Evolutionary conservation across 73 alveolate species (phyloP).

Genomic region (Diophrys sp.): DNA sequence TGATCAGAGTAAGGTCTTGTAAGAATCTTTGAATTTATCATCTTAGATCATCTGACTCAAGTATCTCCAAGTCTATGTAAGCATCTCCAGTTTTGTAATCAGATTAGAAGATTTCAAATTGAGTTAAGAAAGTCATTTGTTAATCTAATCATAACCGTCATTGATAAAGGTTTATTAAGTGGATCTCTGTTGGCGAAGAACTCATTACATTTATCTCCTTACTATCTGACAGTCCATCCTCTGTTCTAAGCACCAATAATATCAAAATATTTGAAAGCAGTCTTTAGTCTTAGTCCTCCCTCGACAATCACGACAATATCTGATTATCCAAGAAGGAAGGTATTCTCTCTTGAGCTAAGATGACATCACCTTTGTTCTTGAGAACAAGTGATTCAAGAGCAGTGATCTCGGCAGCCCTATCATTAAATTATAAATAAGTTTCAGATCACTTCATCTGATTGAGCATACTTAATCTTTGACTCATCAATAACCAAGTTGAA

Average conservation of each 20-base stretch:
- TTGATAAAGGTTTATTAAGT: slow-evolving; percentile 29
- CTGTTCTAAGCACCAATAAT: slow-evolving; percentile 64
- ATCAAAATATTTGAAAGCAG: slow-evolving; percentile 32
- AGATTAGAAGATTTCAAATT: background rate
- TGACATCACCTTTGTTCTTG: slow-evolving; percentile 9
- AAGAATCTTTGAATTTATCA: background rate
- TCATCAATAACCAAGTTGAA: slow-evolving; percentile 35
- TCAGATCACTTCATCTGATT: background rate
- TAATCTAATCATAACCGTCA: slow-evolving; percentile 29
- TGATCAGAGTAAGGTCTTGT: slow-evolving; percentile 17
- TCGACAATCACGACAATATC: slow-evolving; percentile 6
- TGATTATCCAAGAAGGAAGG: slow-evolving; percentile 45
- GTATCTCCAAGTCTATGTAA: slow-evolving; percentile 21
- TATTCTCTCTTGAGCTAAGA: slow-evolving; percentile 28
- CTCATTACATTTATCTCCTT: slow-evolving; percentile 56
- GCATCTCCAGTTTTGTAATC: slow-evolving; percentile 2
- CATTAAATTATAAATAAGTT: background rate
- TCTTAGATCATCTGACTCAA: slow-evolving; percentile 11
- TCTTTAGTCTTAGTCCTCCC: slow-evolving; percentile 9
- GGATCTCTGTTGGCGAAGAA: slow-evolving; percentile 25
- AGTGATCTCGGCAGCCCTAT: slow-evolving; percentile 23
- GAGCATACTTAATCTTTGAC: background rate
- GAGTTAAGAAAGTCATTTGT: slow-evolving; percentile 8
- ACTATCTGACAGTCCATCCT: slow-evolving; percentile 62
- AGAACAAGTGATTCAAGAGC: slow-evolving; percentile 47